Evolutionary conservation across 1,139 yeast genomes (phyloP).

Genomic region (Kurtzmaniella quercitrusa): DNA sequence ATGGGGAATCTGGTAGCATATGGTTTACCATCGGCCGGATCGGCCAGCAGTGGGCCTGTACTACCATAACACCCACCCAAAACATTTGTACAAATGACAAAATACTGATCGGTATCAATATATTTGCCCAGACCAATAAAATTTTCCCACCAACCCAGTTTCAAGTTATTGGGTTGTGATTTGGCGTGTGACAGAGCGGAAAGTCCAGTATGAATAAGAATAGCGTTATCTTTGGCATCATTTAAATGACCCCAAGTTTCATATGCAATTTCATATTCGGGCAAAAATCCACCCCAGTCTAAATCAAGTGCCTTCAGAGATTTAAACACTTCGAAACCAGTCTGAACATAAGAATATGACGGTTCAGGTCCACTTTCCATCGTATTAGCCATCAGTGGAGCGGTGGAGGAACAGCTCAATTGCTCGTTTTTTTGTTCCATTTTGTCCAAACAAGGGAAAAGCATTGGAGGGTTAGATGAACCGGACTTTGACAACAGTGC

Average conservation of each 20-base stretch:
- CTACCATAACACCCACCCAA: constrained; percentile 95
- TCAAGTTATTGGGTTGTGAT: constrained; percentile 65
- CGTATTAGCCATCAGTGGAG: constrained; percentile 37
- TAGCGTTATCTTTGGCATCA: constrained; percentile 59
- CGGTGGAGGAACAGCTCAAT: constrained; percentile 25
- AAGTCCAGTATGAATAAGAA: constrained; percentile 82
- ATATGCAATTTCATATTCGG: constrained; percentile 76
- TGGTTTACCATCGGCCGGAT: constrained; percentile 62
- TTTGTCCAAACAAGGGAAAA: constrained; percentile 84
- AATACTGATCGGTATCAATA: constrained; percentile 76
- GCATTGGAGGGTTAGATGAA: constrained; percentile 56
- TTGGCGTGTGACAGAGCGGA: constrained; percentile 96
- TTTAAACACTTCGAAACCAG: constrained; percentile 62
- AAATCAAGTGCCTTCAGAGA: constrained; percentile 59
- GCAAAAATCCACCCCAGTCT: constrained; percentile 79
- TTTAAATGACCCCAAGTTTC: constrained; percentile 88
- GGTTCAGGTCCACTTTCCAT: constrained; percentile 83
- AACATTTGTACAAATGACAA: constrained; percentile 84
- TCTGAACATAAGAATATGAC: constrained; percentile 63
- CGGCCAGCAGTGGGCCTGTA: constrained; percentile 84
- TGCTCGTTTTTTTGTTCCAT: constrained; percentile 57
- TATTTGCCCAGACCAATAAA: constrained; percentile 84
- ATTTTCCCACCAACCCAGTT: constrained; percentile 94
- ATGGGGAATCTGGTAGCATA: constrained; percentile 91
- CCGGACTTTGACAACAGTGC: neutral